These are phyloP conservation scores for Meyerozyma sp. DNA, from an alignment of 1,139 yeast species.

Conservation along the genomic window DNA sequence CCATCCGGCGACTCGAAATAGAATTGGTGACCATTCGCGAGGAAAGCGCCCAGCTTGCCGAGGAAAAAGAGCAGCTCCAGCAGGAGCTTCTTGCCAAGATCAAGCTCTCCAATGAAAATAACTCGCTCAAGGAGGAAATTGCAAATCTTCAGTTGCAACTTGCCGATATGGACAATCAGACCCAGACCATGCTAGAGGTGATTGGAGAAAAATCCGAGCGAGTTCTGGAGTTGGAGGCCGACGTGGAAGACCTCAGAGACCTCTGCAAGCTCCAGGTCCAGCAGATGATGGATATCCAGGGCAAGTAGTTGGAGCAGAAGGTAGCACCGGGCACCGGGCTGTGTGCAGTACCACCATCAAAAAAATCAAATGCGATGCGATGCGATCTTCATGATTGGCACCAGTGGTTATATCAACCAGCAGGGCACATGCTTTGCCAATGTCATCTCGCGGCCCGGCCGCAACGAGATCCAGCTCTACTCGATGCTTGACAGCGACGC, in stretches of 20 bases:
- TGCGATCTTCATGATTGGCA: not conserved
- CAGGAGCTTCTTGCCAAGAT: conserved; percentile 48
- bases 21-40: conserved; percentile 66
- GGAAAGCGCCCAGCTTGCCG: conserved; percentile 48
- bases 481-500: conserved; percentile 5
- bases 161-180: conserved; percentile 32
- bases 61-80: conserved; percentile 64
- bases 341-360: not conserved
- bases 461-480: conserved; percentile 33
- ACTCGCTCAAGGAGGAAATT: conserved; percentile 29
- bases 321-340: not conserved
- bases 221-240: conserved; percentile 82
- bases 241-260: conserved; percentile 82
- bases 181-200: conserved; percentile 64
- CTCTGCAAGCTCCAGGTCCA: conserved; percentile 79
- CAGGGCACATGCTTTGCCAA: conserved; percentile 23
- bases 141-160: conserved; percentile 31
- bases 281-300: conserved; percentile 70
- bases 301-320: conserved; percentile 7
- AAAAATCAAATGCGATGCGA: not conserved
- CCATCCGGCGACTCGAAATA: conserved; percentile 72
- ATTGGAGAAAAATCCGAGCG: conserved; percentile 87
- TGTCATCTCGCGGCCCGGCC: conserved; percentile 25
- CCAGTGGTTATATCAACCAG: conserved; percentile 13
- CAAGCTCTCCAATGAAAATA: conserved; percentile 47